phyloP scores from a whole-genome alignment of 345 rosid species.

The Eucalyptus cloeziana region DNA sequence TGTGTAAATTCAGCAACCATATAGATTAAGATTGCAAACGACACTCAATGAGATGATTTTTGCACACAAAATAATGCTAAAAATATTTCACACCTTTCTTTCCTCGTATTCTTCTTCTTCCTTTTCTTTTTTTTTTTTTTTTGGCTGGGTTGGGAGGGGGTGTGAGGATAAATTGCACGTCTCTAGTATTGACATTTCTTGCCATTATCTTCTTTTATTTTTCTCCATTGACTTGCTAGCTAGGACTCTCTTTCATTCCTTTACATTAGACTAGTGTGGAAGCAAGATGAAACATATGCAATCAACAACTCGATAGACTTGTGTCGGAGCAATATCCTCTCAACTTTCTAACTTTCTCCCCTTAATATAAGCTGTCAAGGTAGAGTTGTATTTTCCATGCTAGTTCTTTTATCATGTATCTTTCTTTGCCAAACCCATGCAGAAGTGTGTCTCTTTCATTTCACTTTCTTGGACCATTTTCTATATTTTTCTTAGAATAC shows the following conservation, averaged over 20 bases:
- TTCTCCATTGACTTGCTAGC: not conserved
- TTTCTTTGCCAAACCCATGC: not conserved
- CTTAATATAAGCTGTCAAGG: not conserved
- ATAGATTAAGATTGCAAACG: not conserved
- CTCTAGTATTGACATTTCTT: not conserved
- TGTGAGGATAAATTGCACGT: not conserved
- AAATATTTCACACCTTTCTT: not conserved
- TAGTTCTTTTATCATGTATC: not conserved
- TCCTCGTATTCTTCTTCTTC: not conserved
- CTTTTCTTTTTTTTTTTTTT: rapidly evolving
- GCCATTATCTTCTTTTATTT: not conserved
- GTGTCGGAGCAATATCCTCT: not conserved
- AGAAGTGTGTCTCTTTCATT: not conserved
- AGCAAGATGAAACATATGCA: not conserved
- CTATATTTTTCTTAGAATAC: not conserved
- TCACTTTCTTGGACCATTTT: not conserved
- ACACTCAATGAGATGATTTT: not conserved
- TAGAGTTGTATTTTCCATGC: not conserved
- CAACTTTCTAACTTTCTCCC: not conserved
- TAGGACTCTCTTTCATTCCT: not conserved
- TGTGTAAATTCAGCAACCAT: not conserved
- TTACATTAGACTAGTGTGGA: not conserved
- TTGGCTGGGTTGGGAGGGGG: not conserved
- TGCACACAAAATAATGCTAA: not conserved
- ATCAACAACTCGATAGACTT: not conserved